A percentile compares a stretch with the other conserved stretches of the same genome.
Conservation (phyloP, 1,139 yeast species). For the Kodamaea sp. region DNA sequence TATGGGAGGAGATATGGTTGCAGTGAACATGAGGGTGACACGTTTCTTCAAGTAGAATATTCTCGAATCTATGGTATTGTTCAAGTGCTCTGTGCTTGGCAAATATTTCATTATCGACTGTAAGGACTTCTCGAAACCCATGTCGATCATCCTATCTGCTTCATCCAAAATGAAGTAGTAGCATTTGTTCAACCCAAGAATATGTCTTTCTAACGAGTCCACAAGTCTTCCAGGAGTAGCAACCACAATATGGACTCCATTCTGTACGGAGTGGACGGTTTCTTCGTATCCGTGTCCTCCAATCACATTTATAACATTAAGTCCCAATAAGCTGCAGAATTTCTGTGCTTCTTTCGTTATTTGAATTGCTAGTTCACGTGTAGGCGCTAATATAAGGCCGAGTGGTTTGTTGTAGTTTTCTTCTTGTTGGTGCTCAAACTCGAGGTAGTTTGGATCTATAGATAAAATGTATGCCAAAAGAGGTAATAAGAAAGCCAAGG, state of each 20-base stretch:
- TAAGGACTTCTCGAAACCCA: conserved; percentile 88
- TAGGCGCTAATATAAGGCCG: conserved; percentile 84
- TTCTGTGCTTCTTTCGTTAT: conserved; percentile 66
- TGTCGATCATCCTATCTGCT: conserved; percentile 92
- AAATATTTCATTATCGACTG: conserved; percentile 54
- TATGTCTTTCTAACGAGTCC: conserved; percentile 72
- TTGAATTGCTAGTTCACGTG: conserved; percentile 91
- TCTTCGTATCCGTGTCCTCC: conserved; percentile 90
- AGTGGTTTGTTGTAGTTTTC: conserved; percentile 34
- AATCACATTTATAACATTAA: conserved; percentile 66
- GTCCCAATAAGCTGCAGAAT: conserved; percentile 43
- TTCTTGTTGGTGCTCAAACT: conserved; percentile 35
- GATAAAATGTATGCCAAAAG: conserved; percentile 56
- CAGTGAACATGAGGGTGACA: conserved; percentile 85
- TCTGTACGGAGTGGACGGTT: conserved; percentile 57
- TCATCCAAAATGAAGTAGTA: conserved; percentile 81
- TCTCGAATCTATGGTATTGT: conserved; percentile 22
- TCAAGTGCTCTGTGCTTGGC: conserved; percentile 33
- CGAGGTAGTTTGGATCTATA: conserved; percentile 37
- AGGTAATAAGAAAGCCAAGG: conserved; percentile 85
- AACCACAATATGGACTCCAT: conserved; percentile 79
- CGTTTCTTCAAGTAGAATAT: conserved; percentile 32
- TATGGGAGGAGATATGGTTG: conserved; percentile 81
- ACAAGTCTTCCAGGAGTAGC: conserved; percentile 93
- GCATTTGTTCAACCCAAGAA: conserved; percentile 62